phyloP scores from a whole-genome alignment of 1,139 yeast species.

The Hansenula sp. region DNA sequence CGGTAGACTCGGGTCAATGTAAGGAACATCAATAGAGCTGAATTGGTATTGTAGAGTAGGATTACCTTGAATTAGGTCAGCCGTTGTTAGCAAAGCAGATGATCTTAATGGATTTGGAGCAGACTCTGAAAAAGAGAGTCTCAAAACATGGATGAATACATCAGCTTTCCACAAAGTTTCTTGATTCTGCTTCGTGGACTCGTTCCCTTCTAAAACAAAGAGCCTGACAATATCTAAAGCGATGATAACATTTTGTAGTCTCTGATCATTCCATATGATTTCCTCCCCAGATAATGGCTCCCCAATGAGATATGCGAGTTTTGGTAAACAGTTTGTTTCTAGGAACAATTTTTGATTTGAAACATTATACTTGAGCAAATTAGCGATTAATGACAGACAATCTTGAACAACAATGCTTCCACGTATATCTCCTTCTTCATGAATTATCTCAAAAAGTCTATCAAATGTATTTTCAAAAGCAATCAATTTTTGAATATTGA shows the following conservation, averaged over 20 bases:
- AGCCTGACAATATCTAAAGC: constrained; percentile 71
- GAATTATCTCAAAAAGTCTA: constrained; percentile 68
- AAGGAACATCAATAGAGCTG: constrained; percentile 86
- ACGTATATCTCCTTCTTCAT: constrained; percentile 84
- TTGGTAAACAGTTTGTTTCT: constrained; percentile 76
- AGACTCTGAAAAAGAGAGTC: constrained; percentile 61
- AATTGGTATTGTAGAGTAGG: constrained; percentile 62
- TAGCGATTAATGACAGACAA: constrained; percentile 71
- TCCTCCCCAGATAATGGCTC: constrained; percentile 52
- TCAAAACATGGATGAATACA: constrained; percentile 59
- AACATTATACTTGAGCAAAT: constrained; percentile 75
- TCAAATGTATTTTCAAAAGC: constrained; percentile 95
- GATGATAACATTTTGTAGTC: constrained; percentile 60
- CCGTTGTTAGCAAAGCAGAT: constrained; percentile 66
- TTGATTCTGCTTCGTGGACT: constrained; percentile 61
- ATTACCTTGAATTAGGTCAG: constrained; percentile 70
- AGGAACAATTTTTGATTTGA: constrained; percentile 87
- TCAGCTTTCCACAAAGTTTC: constrained; percentile 57
- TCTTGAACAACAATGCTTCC: constrained; percentile 93
- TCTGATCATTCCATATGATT: constrained; percentile 70
- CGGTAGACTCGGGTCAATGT: constrained; percentile 78
- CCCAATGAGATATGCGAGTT: constrained; percentile 56
- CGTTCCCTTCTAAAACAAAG: constrained; percentile 74
- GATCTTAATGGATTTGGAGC: constrained; percentile 65
- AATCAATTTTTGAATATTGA: constrained; percentile 86